Conservation (phyloP, 192 early-diverging fungal genomes). For the Mortierella claussenii region DNA sequence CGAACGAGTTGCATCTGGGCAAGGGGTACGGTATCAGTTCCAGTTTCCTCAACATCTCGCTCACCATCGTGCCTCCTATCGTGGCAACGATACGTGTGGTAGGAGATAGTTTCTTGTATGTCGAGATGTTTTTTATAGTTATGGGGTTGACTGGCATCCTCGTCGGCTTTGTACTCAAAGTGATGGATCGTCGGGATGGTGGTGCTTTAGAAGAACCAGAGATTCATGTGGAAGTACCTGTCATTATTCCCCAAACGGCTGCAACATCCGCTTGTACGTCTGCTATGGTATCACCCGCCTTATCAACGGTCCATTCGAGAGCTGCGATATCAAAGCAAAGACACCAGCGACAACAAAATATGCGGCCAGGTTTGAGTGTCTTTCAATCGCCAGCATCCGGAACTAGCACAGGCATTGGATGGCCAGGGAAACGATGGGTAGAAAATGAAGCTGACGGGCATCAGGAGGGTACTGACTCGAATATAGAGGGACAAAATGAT, state of each 20-base stretch:
- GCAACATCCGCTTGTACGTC: not conserved
- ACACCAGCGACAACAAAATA: no score
- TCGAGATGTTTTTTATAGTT: conserved; percentile 52
- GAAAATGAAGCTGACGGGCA: no score
- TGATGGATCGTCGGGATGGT: conserved; percentile 26
- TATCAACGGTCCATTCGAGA: no score
- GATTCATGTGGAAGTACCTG: conserved; percentile 41
- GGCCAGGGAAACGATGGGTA: no score
- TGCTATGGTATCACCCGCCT: conserved; percentile 5
- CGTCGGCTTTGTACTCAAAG: conserved; percentile 32
- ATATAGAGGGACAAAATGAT: no score
- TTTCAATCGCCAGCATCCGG: no score
- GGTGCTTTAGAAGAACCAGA: conserved; percentile 35
- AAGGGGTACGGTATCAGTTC: conserved; percentile 73
- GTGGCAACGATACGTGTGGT: conserved; percentile 64
- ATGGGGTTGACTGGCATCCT: conserved; percentile 37
- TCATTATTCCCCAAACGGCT: conserved; percentile 25
- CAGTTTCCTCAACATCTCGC: conserved; percentile 67
- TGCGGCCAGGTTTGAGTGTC: no score
- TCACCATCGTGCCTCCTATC: conserved; percentile 67
- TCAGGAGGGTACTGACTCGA: no score
- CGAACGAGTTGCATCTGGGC: conserved; percentile 65
- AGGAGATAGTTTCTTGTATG: conserved; percentile 33
- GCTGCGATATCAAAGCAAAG: no score
- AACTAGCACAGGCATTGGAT: no score